Base-by-base conservation (phyloP, 306 rosid genomes). In the Sophora flavescens region DNA sequence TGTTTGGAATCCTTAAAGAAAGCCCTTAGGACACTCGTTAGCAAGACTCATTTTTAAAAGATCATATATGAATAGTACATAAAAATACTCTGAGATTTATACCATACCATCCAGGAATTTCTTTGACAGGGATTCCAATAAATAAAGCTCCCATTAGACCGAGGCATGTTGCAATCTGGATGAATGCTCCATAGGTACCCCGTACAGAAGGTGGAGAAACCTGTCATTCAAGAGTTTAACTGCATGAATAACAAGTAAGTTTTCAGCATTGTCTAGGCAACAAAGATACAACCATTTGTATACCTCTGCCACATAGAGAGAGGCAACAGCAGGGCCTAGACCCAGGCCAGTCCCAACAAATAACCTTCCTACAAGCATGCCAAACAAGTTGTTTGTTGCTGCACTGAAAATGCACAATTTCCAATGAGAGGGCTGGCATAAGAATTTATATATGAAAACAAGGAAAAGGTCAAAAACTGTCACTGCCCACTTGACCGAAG, bases 311-410 rank as follows among this genome's bases (percentile, higher is more conserved):
- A 95, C 88, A 64, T 95, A 95, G 79, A 95, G 90, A 84, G 97
- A 69, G 58, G 93, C 90, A 80, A 89, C 91, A 61, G 97, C 83
- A 80, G 98, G 98, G 32, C 96, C 97, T 48, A 95, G 76, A 47
- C 97, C 98, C 92, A 95, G 76, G 84, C 98, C 98, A 68, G 91
- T 78, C 78, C 98, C 98, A 86, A 95, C 98, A 90, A 95, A 63
- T 65, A 95, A 72, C 83, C 98, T 87, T 66, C 97, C 97, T 69
- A 95, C 79, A 76, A 95, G 98, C 98, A 95, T 95, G 52, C 98
- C 97, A 58, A 86, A 84, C 76, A 95, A 76, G 77, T 93, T 95
- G 85, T 89, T 92, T 85, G 97, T 75, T 60, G 87, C 88, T 16
- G 98, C 98, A 83, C 98, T 92, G 97, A 80, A 85, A 85, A 80